Evolutionary conservation across 495 filamentous ascomycete genomes (phyloP), one percentile per base, ranked within the genome.

Genomic region (Chaetomium fimeti): DNA sequence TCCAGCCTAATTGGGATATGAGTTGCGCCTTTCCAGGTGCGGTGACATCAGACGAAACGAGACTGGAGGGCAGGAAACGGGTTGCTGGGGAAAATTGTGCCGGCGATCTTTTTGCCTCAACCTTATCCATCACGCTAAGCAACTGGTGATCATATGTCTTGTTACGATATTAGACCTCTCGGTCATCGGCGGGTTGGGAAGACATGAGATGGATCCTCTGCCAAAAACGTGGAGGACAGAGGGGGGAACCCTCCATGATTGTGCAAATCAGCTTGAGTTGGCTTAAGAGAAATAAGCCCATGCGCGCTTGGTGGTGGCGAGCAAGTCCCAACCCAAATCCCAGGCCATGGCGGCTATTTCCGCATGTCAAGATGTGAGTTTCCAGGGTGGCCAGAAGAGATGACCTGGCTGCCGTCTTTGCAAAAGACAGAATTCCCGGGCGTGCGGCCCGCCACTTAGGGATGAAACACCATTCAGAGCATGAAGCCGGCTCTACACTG

Each of bases 41-140:
- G 36, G n/a, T 9, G n/a, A 69, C 64, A 65, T 67, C 64, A 66
- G 69, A 71, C 62, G 69, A 63, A 66, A 68, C 63, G 58, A 67
- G 29, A 69, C 60, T 61, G 63, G 55, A 56, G 60, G 9, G 27
- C 51, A 49, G 53, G 57, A 25, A 51, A 51, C 58, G 58, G 58
- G 58, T 51, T 51, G 45, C 24, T 43, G 56, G 54, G 57, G 28
- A 57, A n/a, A 57, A n/a, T 52, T n/a, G 40, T 43, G 58, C 58
- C 59, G 61, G 29, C 25, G 61, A 53, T 42, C 55, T 9, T 6
- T 11, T 45, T 12, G 18, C 27, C 27, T 27, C 36, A 43, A 22
- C 22, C 13, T n/a, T 11, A 24, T 27, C 16, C 32, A 36, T 32
- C 29, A 7, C 7, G 32, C 32, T 11, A 36, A 11, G 8, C 32